These are phyloP conservation scores for Fusarium sp. DNA, from an alignment of 2,329 filamentous ascomycete species.

Conservation along the genomic window DNA sequence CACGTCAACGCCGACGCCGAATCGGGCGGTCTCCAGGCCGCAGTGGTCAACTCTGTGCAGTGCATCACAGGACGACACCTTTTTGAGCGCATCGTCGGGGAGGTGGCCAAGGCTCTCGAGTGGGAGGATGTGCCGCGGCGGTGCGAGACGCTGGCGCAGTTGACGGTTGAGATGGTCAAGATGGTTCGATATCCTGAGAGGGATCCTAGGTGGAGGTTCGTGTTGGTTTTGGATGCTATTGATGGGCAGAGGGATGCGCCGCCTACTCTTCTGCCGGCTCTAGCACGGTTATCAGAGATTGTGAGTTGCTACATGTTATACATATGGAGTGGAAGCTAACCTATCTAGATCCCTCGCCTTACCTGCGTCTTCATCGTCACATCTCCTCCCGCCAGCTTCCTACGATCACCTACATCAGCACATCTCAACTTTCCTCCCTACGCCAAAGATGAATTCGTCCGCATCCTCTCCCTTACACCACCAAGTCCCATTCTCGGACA, in stretches of 20 bases:
- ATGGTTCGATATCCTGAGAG: constrained; percentile 64
- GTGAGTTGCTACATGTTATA: constrained; percentile 61
- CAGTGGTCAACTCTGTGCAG: constrained; percentile 76
- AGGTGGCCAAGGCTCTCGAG: constrained; percentile 65
- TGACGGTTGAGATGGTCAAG: constrained; percentile 78
- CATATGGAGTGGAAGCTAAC: neutral
- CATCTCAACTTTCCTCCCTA: constrained; percentile 89
- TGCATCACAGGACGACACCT: constrained; percentile 84
- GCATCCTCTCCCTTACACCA: constrained; percentile 74
- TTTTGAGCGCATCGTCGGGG: constrained; percentile 76
- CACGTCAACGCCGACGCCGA: constrained; percentile 23
- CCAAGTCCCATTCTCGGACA: constrained; percentile 62
- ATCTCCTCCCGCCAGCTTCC: constrained; percentile 74
- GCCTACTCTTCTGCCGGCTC: constrained; percentile 80
- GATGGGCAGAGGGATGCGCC: constrained; percentile 86
- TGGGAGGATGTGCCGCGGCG: constrained; percentile 65
- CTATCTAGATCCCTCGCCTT: constrained; percentile 77
- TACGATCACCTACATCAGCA: constrained; percentile 77
- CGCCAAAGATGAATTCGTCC: constrained; percentile 80
- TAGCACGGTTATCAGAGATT: constrained; percentile 84
- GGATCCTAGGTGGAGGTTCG: constrained; percentile 68
- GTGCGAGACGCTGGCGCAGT: constrained; percentile 84
- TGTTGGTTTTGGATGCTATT: constrained; percentile 88
- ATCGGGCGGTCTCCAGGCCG: constrained; percentile 61
- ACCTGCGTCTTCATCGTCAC: constrained; percentile 83